Percentiles rank a stretch among this genome's conserved stretches.
phyloP scores from a whole-genome alignment of 176 grass and related monocot species.

The Lolium multiflorum region DNA sequence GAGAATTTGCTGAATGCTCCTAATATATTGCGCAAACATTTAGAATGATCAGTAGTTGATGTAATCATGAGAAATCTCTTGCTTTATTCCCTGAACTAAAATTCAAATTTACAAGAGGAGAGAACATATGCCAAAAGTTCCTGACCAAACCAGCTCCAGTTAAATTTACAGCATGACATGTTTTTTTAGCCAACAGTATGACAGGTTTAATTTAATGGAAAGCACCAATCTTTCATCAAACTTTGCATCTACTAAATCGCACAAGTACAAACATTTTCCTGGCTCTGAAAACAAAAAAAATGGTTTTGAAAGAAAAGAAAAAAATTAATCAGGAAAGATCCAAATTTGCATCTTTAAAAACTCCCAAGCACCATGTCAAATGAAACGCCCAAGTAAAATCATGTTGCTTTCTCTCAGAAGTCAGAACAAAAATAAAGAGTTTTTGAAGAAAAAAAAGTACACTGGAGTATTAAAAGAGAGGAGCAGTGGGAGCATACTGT shows the following conservation, averaged over 20 bases:
- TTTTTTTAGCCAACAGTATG: not conserved
- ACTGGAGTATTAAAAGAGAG: no score
- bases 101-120: not conserved
- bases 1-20: slow-evolving; percentile 3
- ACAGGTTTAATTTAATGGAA: not conserved
- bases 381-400: no score
- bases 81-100: slow-evolving; percentile 36
- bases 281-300: no score
- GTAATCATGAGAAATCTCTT: not conserved
- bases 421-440: not conserved
- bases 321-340: no score
- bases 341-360: no score
- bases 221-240: not conserved
- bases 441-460: not conserved
- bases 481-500: no score
- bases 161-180: not conserved
- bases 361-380: no score
- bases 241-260: slow-evolving; percentile 26
- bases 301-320: no score
- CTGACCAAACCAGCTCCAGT: not conserved
- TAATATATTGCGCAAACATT: not conserved
- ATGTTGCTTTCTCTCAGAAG: no score
- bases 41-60: not conserved
- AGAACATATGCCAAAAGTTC: slow-evolving; percentile 51
- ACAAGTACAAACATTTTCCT: not conserved